phyloP scores from a whole-genome alignment of 148 eudicot genomes.

The Chenopodium berlandieri region DNA sequence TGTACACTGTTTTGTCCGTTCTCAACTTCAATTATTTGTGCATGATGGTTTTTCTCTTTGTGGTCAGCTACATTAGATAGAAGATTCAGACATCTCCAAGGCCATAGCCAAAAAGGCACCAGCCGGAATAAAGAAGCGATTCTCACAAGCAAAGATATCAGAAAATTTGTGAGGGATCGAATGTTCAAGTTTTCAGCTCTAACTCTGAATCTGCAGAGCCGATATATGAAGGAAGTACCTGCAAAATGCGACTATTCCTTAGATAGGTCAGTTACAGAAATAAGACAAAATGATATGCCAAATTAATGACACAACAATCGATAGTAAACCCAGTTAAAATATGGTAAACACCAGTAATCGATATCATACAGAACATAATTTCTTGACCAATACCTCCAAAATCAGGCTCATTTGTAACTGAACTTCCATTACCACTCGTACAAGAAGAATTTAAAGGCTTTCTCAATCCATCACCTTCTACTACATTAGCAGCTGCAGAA shows the following conservation, averaged over 20 bases:
- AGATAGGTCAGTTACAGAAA: neutral
- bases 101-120: conserved; percentile 39
- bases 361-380: neutral
- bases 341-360: neutral
- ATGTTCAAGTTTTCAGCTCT: conserved; percentile 35
- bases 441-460: conserved; percentile 13
- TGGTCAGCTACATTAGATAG: conserved; percentile 43
- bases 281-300: neutral
- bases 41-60: conserved; percentile 18
- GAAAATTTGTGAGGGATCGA: conserved; percentile 30
- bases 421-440: neutral
- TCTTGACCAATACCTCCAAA: conserved; percentile 21
- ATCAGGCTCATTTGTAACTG: conserved; percentile 14
- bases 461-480: conserved; percentile 23
- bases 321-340: too few species aligned
- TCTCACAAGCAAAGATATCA: conserved; percentile 35
- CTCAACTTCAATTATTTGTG: conserved; percentile 30
- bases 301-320: too few species aligned
- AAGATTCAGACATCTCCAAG: conserved; percentile 38
- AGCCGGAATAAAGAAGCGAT: conserved; percentile 28
- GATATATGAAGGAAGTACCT: conserved; percentile 36
- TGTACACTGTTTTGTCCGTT: conserved; percentile 22
- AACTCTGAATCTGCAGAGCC: conserved; percentile 34
- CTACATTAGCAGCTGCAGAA: conserved; percentile 22
- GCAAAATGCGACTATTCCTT: neutral